Percentiles rank a stretch among this genome's conserved stretches.
phyloP scores from a whole-genome alignment of 179 eudicot genomes.

The Spinacia oleracea region DNA sequence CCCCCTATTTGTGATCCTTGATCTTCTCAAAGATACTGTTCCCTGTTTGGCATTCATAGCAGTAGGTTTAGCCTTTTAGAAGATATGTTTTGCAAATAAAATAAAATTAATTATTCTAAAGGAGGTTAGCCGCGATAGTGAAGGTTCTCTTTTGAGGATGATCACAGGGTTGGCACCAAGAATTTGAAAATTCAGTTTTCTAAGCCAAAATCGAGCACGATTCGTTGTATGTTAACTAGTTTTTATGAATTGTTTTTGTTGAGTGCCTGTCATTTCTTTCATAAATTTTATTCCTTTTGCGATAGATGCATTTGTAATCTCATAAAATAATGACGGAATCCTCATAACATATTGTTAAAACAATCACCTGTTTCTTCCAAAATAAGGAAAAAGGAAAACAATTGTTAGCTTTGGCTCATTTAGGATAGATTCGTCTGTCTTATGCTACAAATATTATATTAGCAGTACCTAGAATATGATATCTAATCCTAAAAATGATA shows the following conservation, averaged over 20 bases:
- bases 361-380: conserved; percentile 25
- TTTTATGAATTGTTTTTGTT: conserved; percentile 22
- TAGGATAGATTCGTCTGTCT: conserved; percentile 36
- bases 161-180: conserved; percentile 19
- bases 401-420: conserved; percentile 32
- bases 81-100: conserved; percentile 29
- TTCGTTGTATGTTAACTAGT: conserved; percentile 20
- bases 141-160: conserved; percentile 7
- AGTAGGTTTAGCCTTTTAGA: conserved; percentile 34
- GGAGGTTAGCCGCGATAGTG: conserved; percentile 20
- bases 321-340: conserved; percentile 23
- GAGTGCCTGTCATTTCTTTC: conserved; percentile 45
- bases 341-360: conserved; percentile 25
- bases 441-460: conserved; percentile 16
- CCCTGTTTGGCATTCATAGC: conserved; percentile 16
- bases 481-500: conserved; percentile 26
- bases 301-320: conserved; percentile 33
- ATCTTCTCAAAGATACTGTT: conserved; percentile 23
- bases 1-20: neutral
- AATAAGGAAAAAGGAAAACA: conserved; percentile 25
- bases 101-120: conserved; percentile 5
- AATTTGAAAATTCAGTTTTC: conserved; percentile 21
- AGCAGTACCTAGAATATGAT: conserved; percentile 24
- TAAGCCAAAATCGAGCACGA: conserved; percentile 19
- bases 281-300: conserved; percentile 38